Evolutionary conservation across 2,329 filamentous ascomycete genomes (phyloP).

Genomic region (Alternaria arbusti): DNA sequence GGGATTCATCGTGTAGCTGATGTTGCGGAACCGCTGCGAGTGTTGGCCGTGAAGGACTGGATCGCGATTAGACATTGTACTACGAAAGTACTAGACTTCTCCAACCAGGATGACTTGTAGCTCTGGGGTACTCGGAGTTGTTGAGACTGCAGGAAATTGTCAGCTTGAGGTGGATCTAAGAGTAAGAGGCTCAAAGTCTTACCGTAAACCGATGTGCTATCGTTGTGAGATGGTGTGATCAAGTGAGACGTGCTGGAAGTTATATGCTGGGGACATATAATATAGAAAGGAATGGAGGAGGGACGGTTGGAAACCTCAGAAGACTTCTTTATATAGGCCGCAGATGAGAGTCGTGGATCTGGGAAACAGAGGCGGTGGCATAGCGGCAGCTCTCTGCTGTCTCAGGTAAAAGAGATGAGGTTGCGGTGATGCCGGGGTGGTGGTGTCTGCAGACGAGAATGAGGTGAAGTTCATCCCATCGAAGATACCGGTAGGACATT

Average conservation of each 20-base stretch:
- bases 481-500: not conserved
- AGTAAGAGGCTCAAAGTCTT: not conserved
- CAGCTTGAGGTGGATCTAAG: not conserved
- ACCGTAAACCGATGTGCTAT: not conserved
- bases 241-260: not conserved
- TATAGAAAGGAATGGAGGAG: not conserved
- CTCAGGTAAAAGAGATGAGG: slow-evolving; percentile 7
- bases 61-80: slow-evolving; percentile 5
- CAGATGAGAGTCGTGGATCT: not conserved
- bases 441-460: not conserved
- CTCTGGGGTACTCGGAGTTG: not conserved
- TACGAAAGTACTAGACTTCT: not conserved
- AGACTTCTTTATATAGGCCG: not conserved
- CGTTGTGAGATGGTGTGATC: not conserved
- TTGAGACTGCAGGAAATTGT: not conserved
- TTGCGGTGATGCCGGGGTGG: not conserved
- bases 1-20: slow-evolving; percentile 14
- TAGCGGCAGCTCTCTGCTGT: not conserved
- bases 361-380: not conserved
- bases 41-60: not conserved
- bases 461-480: not conserved
- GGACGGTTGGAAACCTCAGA: not conserved
- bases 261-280: not conserved
- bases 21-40: not conserved
- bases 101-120: not conserved